Evolutionary conservation across 1,284 basidiomycete species (phyloP).

Genomic region (Ceratobasidium sp.): DNA sequence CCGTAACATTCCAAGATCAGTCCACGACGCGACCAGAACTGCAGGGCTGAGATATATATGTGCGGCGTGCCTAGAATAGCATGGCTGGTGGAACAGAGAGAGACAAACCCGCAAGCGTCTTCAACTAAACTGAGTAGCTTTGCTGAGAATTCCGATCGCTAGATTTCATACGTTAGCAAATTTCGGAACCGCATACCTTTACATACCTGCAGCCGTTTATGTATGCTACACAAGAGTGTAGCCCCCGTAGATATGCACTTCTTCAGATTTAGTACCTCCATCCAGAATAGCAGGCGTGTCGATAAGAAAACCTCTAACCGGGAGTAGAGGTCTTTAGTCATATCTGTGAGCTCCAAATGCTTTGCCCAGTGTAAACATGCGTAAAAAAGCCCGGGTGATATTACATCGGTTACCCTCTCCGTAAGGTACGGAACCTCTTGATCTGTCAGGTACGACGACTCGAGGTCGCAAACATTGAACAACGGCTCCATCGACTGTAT

Average conservation of each 20-base stretch:
- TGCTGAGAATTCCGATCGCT: no score
- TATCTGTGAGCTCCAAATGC: not conserved
- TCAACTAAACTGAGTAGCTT: no score
- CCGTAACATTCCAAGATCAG: not conserved
- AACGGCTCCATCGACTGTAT: not conserved
- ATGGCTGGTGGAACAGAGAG: not conserved
- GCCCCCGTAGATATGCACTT: no score
- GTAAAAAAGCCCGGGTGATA: not conserved
- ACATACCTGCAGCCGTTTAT: not conserved
- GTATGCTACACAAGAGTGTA: no score
- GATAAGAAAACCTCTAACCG: no score
- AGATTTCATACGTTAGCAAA: no score
- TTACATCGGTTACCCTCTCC: not conserved
- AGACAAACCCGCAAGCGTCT: not conserved
- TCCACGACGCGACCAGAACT: not conserved
- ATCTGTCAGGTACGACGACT: not conserved
- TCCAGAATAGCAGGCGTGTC: no score
- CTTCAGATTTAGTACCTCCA: no score
- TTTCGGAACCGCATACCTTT: no score
- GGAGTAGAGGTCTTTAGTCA: no score
- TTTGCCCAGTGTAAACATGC: not conserved
- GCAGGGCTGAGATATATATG: conserved; percentile 9
- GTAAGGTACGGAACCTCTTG: not conserved
- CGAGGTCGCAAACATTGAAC: not conserved
- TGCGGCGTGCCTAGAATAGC: conserved; percentile 7